Evolutionary conservation across 768 basidiomycete species (phyloP), one percentile per base, ranked within the genome.

Genomic region (Candolleomyces efflorescens): DNA sequence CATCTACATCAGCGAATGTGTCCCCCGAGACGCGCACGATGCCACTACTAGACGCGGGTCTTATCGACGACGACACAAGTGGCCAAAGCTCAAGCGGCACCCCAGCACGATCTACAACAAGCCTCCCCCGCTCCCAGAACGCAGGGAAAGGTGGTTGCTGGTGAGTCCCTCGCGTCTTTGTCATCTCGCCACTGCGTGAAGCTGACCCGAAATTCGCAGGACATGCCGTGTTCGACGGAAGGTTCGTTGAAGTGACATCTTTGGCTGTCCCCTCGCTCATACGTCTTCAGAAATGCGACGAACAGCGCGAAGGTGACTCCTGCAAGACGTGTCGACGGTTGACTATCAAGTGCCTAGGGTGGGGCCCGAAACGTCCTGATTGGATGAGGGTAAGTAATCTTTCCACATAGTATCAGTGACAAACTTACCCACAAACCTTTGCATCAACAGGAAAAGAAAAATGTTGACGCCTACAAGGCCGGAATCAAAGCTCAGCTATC

Each of bases 171-270:
- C 32, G 44, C 1, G 26, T 36, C 41, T 54, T 57, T 23, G 46
- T 41, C 53, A 44, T 49, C 26, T 7, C 44, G 11, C 51, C 41
- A 43, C 43, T 46, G 24, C 39, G 48, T 51, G 51, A 58, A 48
- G 60, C 59, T 59, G 46, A 58, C 56, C 59, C 37, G 51, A 54
- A 55, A 54, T 62, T 59, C 52, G 27, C 58, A 92, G 90, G 90
- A 92, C 90, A 53, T 92, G 90, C 72, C 83, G 90, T 26, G 73
- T 92, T 45, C 83, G 90, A 60, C 80, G 90, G 75, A 92, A 92
- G 78, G 90, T 91, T 64, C 60, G 79, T 55, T 63, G 49, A 59
- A 60, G 54, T 57, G 52, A 23, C 50, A 44, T 23, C 55, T 53
- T 51, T 54, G 52, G 32, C 43, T 32, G 32, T 23, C 18, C 55